Base-by-base conservation (phyloP, 768 basidiomycete species). In the Hydnum rufescens region DNA sequence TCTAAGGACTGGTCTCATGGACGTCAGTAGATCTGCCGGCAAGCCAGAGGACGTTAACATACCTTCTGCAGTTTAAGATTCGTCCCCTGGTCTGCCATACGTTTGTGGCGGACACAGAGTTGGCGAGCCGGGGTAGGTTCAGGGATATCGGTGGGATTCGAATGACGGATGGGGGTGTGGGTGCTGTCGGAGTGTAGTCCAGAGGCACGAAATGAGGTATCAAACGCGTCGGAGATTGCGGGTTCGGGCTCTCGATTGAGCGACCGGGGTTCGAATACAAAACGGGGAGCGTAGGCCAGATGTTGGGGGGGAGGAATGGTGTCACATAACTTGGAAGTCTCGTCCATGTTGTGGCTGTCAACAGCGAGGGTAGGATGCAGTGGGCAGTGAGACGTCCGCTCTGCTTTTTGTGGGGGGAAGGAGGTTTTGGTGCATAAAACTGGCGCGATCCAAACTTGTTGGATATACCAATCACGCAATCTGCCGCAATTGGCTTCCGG, bases 21-120 rank as follows among this genome's bases (percentile, higher is more conserved):
- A 6, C 30, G 39, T 6, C 28, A 46, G 42, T 19, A 32, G 34
- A 51, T 50, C 19, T 5, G 48, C 5, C 26, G n/a, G 25, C 34
- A 46, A 4, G 48, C 22, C 13, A 16, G 30, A 19, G n/a, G 39
- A 50, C 18, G n/a, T 43, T 34, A 29, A 66, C 76, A 60, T 56
- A 87, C 92, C 71, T 82, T 78, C 65, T 96, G 93, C 4, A 97
- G 72, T 68, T 82, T 89, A 55, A 86, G 68, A 64, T 85, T 95
- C 23, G 84, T 90, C 13, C 87, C 87, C 66, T 93, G 79, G 68
- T 97, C 89, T 3, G 93, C 93, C 80, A 93, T 97, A 46, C 92
- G 74, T 68, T 92, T 86, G 66, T 97, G 93, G 30, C 92, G 68
- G 3, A 90, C 79, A 63, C 92, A 96, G 18, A 95, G 73, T 67